Base-by-base conservation (phyloP, 2,329 filamentous ascomycete genomes). In the Amauroascus verrucosus region DNA sequence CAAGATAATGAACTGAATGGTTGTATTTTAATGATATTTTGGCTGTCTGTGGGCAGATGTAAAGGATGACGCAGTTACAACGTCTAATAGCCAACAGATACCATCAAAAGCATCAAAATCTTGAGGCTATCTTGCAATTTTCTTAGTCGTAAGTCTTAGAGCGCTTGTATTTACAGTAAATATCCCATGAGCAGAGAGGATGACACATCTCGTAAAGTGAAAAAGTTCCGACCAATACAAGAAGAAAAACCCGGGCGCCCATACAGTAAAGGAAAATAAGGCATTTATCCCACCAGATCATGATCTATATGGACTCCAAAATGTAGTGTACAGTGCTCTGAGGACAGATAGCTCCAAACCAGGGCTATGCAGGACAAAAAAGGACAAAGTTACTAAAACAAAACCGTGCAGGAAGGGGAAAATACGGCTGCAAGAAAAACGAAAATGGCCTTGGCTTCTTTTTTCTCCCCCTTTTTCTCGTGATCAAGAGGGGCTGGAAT, bases 321-420 rank as follows among this genome's bases (percentile, higher is more conserved):
- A n/a, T n/a, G n/a, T 59, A 56, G 47, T 56, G 53, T 58, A 59
- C 56, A 57, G n/a, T n/a, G n/a, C n/a, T 30, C 30, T 48, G 46
- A 48, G 35, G 43, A 46, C 30, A 30, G 51, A 54, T 48, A 48
- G 47, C 44, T 45, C 49, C 33, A 41, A 54, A 28, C 43, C 32
- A 49, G 33, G 35, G 52, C 52, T 50, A 54, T 54, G 37, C 51
- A 43, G 32, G 40, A n/a, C 28, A 22, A 51, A 37, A 48, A 40
- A 30, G 24, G 48, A 24, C 33, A 48, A 24, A 52, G 13, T n/a
- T 37, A 48, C 33, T 48, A 53, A 57, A 43, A 51, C 33, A 56
- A 14, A 51, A 35, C 52, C 49, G 46, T 40, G 51, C 48, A 33
- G 16, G 38, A 35, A 51, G 20, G 37, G 16, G n/a, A 33, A 51